Evolutionary conservation across 495 filamentous ascomycete genomes (phyloP).

Genomic region (Neurospora discreta): DNA sequence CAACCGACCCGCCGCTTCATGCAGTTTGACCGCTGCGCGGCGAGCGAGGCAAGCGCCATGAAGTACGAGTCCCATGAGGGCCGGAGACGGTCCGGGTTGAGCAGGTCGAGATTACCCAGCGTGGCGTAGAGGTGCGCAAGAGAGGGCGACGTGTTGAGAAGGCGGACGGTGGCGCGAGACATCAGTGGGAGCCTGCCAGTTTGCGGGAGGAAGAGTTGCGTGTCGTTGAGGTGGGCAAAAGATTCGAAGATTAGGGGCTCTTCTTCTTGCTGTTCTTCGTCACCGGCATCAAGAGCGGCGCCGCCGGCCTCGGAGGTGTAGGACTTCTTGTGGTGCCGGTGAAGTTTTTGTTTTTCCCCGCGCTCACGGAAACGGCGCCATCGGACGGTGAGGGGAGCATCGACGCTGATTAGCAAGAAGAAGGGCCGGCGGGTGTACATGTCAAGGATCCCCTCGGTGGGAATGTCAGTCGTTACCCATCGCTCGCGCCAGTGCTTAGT

Average conservation of each 20-base stretch:
- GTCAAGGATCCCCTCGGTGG: constrained; percentile 56
- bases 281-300: constrained; percentile 39
- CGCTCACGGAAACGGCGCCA: constrained; percentile 56
- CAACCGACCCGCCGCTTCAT: constrained; percentile 96
- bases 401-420: constrained; percentile 85
- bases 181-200: constrained; percentile 61
- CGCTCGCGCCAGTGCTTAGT: constrained; percentile 71
- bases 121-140: constrained; percentile 56
- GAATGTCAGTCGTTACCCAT: constrained; percentile 78
- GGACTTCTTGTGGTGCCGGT: constrained; percentile 66
- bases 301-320: constrained; percentile 53
- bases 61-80: constrained; percentile 98
- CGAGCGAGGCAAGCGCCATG: constrained; percentile 87
- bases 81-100: constrained; percentile 66
- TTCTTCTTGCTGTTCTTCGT: not conserved
- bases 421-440: constrained; percentile 68
- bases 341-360: constrained; percentile 11
- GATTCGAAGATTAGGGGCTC: constrained; percentile 52
- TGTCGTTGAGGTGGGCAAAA: constrained; percentile 69
- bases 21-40: constrained; percentile 86
- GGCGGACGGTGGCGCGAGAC: constrained; percentile 65
- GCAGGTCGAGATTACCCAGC: constrained; percentile 58
- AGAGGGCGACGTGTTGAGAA: constrained; percentile 73
- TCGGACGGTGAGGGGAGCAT: constrained; percentile 73
- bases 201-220: constrained; percentile 57